phyloP scores from a whole-genome alignment of 345 rosid species.

The Arabidopsis arenosa region DNA sequence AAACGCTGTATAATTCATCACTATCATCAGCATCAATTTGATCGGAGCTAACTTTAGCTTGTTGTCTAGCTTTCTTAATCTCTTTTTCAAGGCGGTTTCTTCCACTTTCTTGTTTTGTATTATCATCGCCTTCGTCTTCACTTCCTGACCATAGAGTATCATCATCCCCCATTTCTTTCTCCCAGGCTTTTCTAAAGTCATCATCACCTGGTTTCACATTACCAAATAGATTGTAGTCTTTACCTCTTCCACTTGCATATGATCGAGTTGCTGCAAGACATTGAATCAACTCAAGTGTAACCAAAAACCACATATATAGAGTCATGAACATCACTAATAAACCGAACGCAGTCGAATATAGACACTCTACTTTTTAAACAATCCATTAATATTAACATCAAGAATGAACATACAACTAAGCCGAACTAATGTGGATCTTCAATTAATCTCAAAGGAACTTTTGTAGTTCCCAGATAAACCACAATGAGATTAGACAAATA shows the following conservation, averaged over 20 bases:
- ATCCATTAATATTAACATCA: background rate
- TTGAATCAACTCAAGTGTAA: background rate
- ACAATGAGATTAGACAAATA: background rate
- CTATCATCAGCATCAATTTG: conserved; percentile 85
- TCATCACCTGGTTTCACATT: conserved; percentile 60
- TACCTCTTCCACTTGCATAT: conserved; percentile 60
- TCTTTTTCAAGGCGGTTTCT: conserved; percentile 53
- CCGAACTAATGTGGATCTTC: too few species aligned
- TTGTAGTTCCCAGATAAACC: background rate
- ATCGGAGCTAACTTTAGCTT: conserved; percentile 74
- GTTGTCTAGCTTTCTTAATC: conserved; percentile 69
- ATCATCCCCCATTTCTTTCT: conserved; percentile 71
- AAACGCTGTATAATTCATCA: conserved; percentile 81
- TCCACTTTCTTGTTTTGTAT: conserved; percentile 36
- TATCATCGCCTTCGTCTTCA: conserved; percentile 64
- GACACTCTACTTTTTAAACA: background rate
- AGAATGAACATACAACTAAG: background rate
- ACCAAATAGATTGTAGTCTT: conserved; percentile 79
- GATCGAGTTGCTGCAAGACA: conserved; percentile 56
- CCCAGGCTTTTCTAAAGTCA: conserved; percentile 72
- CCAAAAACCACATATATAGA: background rate
- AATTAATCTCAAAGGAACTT: too few species aligned
- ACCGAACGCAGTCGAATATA: background rate
- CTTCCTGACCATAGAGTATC: conserved; percentile 80
- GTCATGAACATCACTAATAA: conserved; percentile 2